These are phyloP conservation scores for Scenedesmus sp. DNA, from an alignment of 163 green algal genomes.

Conservation along the genomic window DNA sequence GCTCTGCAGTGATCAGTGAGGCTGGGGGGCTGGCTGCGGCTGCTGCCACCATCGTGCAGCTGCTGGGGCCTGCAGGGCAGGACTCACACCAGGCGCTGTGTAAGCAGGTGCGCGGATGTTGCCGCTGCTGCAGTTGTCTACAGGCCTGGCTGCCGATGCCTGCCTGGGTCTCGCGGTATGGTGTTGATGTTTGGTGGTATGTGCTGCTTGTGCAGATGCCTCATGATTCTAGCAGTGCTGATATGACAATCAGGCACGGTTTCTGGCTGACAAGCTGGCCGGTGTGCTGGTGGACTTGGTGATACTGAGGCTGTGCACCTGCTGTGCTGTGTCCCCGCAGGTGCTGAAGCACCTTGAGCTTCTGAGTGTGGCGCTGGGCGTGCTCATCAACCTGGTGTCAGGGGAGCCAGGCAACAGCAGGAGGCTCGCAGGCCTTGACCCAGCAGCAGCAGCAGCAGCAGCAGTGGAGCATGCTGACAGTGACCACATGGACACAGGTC, in stretches of 20 bases:
- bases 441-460: conserved; percentile 20
- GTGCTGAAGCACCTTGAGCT: conserved; percentile 54
- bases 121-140: background rate
- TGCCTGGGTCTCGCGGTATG: background rate
- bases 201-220: background rate
- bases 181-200: background rate
- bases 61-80: background rate
- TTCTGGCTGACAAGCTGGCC: background rate
- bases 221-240: background rate
- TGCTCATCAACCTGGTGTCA: conserved; percentile 71
- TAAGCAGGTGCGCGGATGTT: conserved; percentile 23
- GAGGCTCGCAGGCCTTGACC: background rate
- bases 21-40: conserved; percentile 51
- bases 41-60: conserved; percentile 50
- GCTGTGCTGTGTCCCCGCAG: background rate
- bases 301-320: background rate
- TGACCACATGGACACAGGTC: background rate
- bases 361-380: conserved; percentile 60
- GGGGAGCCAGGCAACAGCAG: conserved; percentile 45
- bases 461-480: background rate
- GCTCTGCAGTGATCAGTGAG: conserved; percentile 48
- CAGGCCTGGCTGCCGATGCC: background rate
- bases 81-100: conserved; percentile 16
- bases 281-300: background rate
- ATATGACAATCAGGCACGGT: background rate